phyloP scores from a whole-genome alignment of 164 flowering plant genomes.

The Annona cherimola region DNA sequence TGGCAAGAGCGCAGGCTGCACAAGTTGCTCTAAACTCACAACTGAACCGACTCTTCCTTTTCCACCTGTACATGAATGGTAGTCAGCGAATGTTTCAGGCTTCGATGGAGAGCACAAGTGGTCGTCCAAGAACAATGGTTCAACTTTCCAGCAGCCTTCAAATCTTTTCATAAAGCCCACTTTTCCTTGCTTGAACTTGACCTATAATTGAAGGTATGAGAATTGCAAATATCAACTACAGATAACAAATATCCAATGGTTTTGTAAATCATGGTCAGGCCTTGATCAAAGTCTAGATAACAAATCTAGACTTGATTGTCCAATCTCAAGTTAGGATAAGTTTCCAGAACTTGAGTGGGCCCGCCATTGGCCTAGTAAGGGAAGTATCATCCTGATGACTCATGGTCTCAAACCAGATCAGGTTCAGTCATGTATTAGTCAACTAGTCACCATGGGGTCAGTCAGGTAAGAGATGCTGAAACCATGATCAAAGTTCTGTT shows the following conservation, averaged over 20 bases:
- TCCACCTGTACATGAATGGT: conserved; percentile 58
- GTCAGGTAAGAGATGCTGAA: too few relatives aligned
- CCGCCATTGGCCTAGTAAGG: too few relatives aligned
- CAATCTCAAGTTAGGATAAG: too few relatives aligned
- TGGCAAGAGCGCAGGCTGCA: conserved; percentile 86
- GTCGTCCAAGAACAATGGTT: conserved; percentile 80
- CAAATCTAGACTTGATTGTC: too few relatives aligned
- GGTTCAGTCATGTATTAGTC: too few relatives aligned
- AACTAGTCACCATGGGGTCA: too few relatives aligned
- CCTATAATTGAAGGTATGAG: conserved; percentile 34
- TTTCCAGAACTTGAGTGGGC: too few relatives aligned
- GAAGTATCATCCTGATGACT: too few relatives aligned
- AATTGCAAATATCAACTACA: background rate
- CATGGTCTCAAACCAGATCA: too few relatives aligned
- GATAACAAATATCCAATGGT: background rate
- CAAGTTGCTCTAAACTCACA: conserved; percentile 67
- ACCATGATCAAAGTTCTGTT: too few relatives aligned
- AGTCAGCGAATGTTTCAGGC: conserved; percentile 61
- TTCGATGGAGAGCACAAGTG: conserved; percentile 51
- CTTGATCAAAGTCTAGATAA: too few relatives aligned
- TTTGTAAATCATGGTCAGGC: background rate
- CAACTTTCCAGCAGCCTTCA: conserved; percentile 83
- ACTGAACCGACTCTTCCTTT: conserved; percentile 85
- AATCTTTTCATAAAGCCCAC: conserved; percentile 85
- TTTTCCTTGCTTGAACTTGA: conserved; percentile 87